These are phyloP conservation scores for Cyanidiococcus yangmingshanensis DNA, from an alignment of 23 red algal genomes.

Conservation along the genomic window DNA sequence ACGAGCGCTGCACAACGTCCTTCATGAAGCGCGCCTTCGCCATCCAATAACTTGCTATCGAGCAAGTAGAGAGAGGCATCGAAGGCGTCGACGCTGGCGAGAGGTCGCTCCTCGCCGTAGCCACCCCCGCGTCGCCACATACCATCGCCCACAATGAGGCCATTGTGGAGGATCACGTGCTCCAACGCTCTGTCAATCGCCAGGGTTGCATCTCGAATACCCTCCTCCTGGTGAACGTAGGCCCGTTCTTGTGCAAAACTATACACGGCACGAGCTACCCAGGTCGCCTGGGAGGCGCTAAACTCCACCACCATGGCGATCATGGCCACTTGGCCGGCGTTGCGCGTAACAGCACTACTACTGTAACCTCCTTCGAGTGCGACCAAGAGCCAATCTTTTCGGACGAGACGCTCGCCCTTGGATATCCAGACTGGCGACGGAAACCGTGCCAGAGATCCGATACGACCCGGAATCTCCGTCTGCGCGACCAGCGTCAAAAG, in stretches of 20 bases:
- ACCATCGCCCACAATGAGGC: not conserved
- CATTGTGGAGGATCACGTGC: not conserved
- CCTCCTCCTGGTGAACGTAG: not conserved
- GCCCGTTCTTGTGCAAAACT: not conserved
- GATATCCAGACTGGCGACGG: not conserved
- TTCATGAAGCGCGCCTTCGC: not conserved
- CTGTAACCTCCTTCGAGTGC: not conserved
- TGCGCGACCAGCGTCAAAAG: not conserved
- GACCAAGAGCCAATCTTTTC: conserved; percentile 13
- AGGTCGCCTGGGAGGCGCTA: not conserved
- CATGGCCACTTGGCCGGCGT: not conserved
- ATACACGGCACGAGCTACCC: not conserved
- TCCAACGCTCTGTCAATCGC: not conserved
- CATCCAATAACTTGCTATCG: not conserved
- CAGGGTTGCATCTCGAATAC: not conserved
- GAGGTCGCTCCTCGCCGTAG: conserved; percentile 13
- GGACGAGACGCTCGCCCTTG: not conserved
- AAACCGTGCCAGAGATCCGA: not conserved
- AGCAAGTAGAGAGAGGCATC: not conserved
- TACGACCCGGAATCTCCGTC: not conserved
- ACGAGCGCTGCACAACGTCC: conserved; percentile 3
- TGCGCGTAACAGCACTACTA: not conserved
- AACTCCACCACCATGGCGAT: conserved; percentile 1
- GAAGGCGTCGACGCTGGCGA: not conserved
- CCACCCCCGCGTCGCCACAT: conserved; percentile 12